These are phyloP conservation scores for Colletotrichum tabaci DNA, from an alignment of 2,329 filamentous ascomycete species.

Conservation along the genomic window DNA sequence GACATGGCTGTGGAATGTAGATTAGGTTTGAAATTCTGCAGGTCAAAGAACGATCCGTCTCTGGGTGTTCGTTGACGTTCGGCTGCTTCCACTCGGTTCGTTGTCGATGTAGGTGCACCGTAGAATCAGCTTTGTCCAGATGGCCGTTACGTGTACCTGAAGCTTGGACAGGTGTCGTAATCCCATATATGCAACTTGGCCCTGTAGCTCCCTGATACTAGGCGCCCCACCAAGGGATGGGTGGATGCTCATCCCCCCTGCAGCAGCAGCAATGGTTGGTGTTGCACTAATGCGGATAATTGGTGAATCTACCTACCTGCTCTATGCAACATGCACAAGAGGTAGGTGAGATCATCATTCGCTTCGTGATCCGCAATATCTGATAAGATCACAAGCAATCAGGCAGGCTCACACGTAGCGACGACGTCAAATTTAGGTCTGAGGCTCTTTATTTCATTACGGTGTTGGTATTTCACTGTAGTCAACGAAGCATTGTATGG, in stretches of 20 bases:
- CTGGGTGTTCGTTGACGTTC: background rate
- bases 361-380: background rate
- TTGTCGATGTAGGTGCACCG: conserved; percentile 2
- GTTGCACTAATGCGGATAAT: conserved; percentile 21
- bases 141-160: conserved; percentile 15
- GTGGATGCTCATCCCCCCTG: background rate
- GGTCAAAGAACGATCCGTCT: background rate
- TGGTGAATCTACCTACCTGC: background rate
- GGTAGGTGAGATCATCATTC: background rate
- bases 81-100: background rate
- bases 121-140: conserved; percentile 1
- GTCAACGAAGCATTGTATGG: conserved; percentile 23
- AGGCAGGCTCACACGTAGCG: conserved; percentile 2
- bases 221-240: background rate
- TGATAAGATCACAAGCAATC: background rate
- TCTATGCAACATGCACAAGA: conserved; percentile 13
- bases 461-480: conserved; percentile 41
- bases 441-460: conserved; percentile 43
- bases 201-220: conserved; percentile 18
- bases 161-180: conserved; percentile 52
- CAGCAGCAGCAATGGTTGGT: no score
- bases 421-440: conserved; percentile 17
- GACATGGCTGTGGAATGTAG: conserved; percentile 69
- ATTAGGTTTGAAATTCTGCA: background rate
- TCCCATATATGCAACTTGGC: conserved; percentile 38